Conservation (phyloP, 805 yeast species). For the Zygosaccharomyces gambellarensis region DNA sequence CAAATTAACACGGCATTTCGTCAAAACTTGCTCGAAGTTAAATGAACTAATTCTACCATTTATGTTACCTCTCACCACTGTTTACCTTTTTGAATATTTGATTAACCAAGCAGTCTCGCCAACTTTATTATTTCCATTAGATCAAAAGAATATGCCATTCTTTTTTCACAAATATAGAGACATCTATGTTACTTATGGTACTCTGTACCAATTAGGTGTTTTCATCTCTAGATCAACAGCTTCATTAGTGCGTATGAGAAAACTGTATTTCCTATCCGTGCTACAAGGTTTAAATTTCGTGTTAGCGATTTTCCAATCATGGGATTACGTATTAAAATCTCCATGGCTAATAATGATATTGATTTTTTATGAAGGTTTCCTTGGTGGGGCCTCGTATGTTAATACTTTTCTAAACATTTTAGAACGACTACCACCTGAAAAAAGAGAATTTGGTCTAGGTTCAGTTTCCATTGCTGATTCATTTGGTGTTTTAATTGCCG, state of each 20-base stretch:
- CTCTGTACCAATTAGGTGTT: conserved; percentile 87
- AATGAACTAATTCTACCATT: conserved; percentile 52
- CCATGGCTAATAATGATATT: conserved; percentile 60
- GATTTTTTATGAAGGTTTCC: conserved; percentile 79
- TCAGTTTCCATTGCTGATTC: conserved; percentile 81
- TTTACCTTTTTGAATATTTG: conserved; percentile 78
- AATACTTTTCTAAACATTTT: conserved; percentile 79
- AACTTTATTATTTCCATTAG: conserved; percentile 72
- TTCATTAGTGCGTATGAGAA: conserved; percentile 51
- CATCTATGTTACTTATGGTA: conserved; percentile 85
- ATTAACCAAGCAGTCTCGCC: conserved; percentile 93
- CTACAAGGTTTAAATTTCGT: conserved; percentile 64
- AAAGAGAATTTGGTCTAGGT: conserved; percentile 77
- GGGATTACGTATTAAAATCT: conserved; percentile 49
- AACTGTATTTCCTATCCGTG: conserved; percentile 56
- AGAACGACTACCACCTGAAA: conserved; percentile 46
- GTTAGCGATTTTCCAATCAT: conserved; percentile 59
- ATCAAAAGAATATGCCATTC: conserved; percentile 38
- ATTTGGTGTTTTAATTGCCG: conserved; percentile 80
- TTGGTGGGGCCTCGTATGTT: conserved; percentile 88
- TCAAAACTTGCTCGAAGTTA: conserved; percentile 33
- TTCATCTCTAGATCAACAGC: conserved; percentile 86
- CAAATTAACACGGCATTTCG: conserved; percentile 18
- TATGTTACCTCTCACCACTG: conserved; percentile 80
- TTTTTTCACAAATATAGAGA: conserved; percentile 75